Evolutionary conservation across 1,284 basidiomycete genomes (phyloP).

Genomic region (Cryptococcus jaspeensis): DNA sequence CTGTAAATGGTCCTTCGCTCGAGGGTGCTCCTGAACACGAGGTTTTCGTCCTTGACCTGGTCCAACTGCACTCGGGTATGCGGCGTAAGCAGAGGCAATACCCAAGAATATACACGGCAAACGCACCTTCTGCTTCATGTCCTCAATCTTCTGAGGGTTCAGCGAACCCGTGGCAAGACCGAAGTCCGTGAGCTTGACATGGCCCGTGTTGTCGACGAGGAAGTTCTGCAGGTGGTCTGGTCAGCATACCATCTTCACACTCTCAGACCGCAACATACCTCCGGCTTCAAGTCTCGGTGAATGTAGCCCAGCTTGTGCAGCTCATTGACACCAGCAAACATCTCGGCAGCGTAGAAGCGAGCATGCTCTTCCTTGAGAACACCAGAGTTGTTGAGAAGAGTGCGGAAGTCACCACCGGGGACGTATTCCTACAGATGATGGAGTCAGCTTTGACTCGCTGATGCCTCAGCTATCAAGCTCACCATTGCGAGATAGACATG

Average conservation of each 20-base stretch:
- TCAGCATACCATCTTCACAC: slow-evolving; percentile 17
- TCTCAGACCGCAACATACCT: slow-evolving; percentile 58
- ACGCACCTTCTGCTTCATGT: slow-evolving; percentile 81
- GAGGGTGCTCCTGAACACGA: slow-evolving; percentile 87
- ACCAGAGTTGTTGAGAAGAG: slow-evolving; percentile 91
- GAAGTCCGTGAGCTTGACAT: slow-evolving; percentile 98
- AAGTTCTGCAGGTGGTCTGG: slow-evolving; percentile 71
- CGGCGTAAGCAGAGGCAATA: not conserved
- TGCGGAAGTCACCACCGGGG: slow-evolving; percentile 92
- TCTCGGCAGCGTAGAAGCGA: slow-evolving; percentile 90
- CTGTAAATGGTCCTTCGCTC: slow-evolving; percentile 95
- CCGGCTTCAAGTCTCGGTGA: slow-evolving; percentile 96
- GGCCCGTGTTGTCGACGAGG: slow-evolving; percentile 89
- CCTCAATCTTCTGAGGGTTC: slow-evolving; percentile 93
- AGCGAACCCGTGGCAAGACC: slow-evolving; percentile 95
- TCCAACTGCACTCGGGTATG: slow-evolving; percentile 64
- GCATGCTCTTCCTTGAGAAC: slow-evolving; percentile 95
- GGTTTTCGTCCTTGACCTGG: slow-evolving; percentile 89
- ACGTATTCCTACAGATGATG: slow-evolving; percentile 71
- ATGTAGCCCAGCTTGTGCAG: slow-evolving; percentile 94
- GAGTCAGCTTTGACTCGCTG: not conserved
- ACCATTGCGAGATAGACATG: slow-evolving; percentile 91
- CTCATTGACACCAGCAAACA: slow-evolving; percentile 88
- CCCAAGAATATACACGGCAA: not conserved
- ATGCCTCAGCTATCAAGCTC: slow-evolving; percentile 8